These are phyloP conservation scores for Aspergillus aculeatinus DNA, from an alignment of 2,329 filamentous ascomycete genomes.

Conservation along the genomic window DNA sequence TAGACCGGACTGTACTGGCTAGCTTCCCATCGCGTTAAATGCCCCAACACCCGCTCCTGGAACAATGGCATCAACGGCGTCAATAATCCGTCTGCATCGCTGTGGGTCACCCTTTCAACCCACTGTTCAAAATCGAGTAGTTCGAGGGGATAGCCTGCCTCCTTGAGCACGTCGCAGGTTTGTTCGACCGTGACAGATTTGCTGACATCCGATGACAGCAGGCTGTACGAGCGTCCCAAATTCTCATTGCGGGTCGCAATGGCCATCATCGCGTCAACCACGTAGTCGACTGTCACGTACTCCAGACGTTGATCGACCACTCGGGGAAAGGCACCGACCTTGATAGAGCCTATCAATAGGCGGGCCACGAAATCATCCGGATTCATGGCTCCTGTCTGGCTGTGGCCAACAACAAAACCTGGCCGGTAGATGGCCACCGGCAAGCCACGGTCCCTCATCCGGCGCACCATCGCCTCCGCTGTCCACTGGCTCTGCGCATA, in stretches of 20 bases:
- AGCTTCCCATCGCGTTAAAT: slow-evolving; percentile 24
- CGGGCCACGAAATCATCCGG: slow-evolving; percentile 82
- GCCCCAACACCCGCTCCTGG: slow-evolving; percentile 33
- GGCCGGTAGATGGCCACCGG: slow-evolving; percentile 69
- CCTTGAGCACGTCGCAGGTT: slow-evolving; percentile 11
- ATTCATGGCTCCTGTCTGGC: slow-evolving; percentile 58
- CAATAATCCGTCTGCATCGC: slow-evolving; percentile 5
- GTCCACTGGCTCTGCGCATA: slow-evolving; percentile 12
- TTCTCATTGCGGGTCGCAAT: slow-evolving; percentile 11
- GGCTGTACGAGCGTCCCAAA: slow-evolving; percentile 7
- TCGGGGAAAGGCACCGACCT: slow-evolving; percentile 51
- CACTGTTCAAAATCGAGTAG: slow-evolving; percentile 11
- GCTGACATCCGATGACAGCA: slow-evolving; percentile 9
- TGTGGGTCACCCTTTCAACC: slow-evolving; percentile 3
- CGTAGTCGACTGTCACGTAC: slow-evolving; percentile 15
- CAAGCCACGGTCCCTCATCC: slow-evolving; percentile 70
- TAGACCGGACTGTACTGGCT: slow-evolving; percentile 13
- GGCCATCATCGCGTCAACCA: slow-evolving; percentile 9
- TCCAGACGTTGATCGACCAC: slow-evolving; percentile 5
- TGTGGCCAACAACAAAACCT: slow-evolving; percentile 74
- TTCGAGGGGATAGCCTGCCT: slow-evolving; percentile 9
- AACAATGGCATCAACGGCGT: slow-evolving; percentile 41
- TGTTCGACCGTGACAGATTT: slow-evolving; percentile 7
- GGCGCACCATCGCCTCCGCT: slow-evolving; percentile 61
- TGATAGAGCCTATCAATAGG: slow-evolving; percentile 75